Percentiles rank a stretch among this genome's conserved stretches.
phyloP scores from a whole-genome alignment of 164 flowering plant species.

The Kalanchoe fedtschenkoi region DNA sequence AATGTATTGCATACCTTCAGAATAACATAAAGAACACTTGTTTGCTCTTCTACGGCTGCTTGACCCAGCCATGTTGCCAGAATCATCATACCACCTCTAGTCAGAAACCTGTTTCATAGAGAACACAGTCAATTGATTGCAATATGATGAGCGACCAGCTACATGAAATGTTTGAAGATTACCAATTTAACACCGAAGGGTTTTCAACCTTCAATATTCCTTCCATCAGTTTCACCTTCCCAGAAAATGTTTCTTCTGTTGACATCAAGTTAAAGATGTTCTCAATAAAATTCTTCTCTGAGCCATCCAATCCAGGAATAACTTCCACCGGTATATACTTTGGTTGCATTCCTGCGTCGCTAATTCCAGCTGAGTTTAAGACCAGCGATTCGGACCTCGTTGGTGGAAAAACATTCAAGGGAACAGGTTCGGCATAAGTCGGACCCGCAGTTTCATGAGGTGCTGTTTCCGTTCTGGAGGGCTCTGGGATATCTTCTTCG shows the following conservation, averaged over 20 bases:
- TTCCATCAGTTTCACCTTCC: slow-evolving; percentile 86
- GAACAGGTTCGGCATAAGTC: neutral
- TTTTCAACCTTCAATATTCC: slow-evolving; percentile 75
- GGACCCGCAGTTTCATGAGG: slow-evolving; percentile 5
- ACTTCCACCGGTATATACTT: slow-evolving; percentile 29
- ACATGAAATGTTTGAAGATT: slow-evolving; percentile 6
- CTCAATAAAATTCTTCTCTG: slow-evolving; percentile 58
- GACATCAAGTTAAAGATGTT: slow-evolving; percentile 67
- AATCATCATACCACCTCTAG: slow-evolving; percentile 80
- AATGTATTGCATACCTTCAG: slow-evolving; percentile 45
- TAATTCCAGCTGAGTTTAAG: slow-evolving; percentile 25
- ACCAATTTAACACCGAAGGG: slow-evolving; percentile 65
- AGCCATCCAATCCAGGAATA: slow-evolving; percentile 40
- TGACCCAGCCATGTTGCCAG: slow-evolving; percentile 83
- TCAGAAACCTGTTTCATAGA: slow-evolving; percentile 54
- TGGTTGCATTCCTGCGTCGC: neutral
- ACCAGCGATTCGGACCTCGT: slow-evolving; percentile 33
- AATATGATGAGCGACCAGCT: neutral
- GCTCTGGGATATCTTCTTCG: neutral
- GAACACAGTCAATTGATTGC: neutral
- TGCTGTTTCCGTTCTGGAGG: neutral
- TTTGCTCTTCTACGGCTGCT: slow-evolving; percentile 90
- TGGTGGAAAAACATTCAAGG: slow-evolving; percentile 26
- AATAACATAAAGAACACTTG: slow-evolving; percentile 59
- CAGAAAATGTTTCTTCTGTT: slow-evolving; percentile 77